Evolutionary conservation across 2,329 filamentous ascomycete genomes (phyloP).

Genomic region (Eutypella sp.): DNA sequence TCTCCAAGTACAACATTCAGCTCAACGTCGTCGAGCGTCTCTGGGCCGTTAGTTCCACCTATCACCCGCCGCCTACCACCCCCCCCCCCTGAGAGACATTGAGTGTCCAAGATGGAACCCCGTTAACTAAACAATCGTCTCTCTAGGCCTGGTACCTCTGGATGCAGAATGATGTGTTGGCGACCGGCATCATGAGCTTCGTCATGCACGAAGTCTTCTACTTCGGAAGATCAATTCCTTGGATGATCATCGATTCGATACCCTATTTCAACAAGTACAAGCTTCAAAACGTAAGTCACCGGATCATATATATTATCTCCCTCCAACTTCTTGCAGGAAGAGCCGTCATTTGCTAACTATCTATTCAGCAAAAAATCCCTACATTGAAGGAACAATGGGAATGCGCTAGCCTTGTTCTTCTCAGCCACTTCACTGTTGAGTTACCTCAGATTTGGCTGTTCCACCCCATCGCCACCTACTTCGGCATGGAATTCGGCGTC

Average conservation of each 20-base stretch:
- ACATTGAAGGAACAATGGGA: constrained; percentile 92
- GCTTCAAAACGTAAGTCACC: constrained; percentile 69
- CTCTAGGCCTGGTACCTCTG: constrained; percentile 81
- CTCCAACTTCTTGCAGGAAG: neutral
- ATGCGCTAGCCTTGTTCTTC: constrained; percentile 85
- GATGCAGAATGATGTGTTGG: constrained; percentile 96
- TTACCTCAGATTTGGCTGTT: constrained; percentile 99
- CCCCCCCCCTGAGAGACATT: neutral
- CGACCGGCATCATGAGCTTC: constrained; percentile 97
- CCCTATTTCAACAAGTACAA: constrained; percentile 90
- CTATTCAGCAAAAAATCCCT: constrained; percentile 66
- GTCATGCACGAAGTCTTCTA: constrained; percentile 91
- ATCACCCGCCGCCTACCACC: too few species aligned
- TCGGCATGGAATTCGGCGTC: constrained; percentile 80
- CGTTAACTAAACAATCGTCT: constrained; percentile 14
- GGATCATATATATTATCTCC: neutral
- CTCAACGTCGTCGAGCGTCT: constrained; percentile 83
- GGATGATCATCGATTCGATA: constrained; percentile 86
- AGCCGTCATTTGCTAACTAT: constrained; percentile 15
- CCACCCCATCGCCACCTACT: constrained; percentile 91
- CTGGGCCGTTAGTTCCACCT: constrained; percentile 64
- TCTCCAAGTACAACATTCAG: constrained; percentile 71
- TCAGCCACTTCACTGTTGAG: constrained; percentile 96
- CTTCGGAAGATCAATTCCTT: constrained; percentile 86
- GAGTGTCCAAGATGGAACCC: neutral